Conservation (phyloP, 805 yeast genomes). For the Groenewaldozyma tartarivorans region DNA sequence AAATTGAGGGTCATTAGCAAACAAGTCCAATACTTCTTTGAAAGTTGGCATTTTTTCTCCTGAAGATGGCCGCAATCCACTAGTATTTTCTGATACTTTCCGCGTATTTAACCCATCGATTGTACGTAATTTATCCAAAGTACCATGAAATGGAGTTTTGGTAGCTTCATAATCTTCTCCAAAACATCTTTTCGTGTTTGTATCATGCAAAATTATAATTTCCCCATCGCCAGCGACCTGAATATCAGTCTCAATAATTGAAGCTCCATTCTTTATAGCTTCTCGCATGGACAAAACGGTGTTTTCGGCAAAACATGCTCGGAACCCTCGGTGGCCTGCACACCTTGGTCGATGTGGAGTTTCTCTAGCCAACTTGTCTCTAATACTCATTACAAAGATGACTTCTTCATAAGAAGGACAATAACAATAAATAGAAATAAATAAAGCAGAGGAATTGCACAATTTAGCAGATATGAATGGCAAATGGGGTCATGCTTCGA, state of each 20-base stretch:
- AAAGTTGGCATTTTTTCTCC: constrained; percentile 31
- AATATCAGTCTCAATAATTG: constrained; percentile 45
- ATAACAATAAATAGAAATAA: too few relatives aligned
- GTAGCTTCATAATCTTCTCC: constrained; percentile 31
- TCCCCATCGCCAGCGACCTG: constrained; percentile 46
- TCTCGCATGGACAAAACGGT: constrained; percentile 16
- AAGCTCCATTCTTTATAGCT: constrained; percentile 30
- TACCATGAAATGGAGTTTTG: constrained; percentile 29
- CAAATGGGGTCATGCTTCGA: too few relatives aligned
- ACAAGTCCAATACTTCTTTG: constrained; percentile 33
- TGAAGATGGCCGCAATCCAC: neutral
- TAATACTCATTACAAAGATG: too few relatives aligned
- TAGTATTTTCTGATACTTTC: neutral
- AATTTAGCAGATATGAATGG: too few relatives aligned
- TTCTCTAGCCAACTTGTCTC: neutral
- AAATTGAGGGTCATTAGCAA: constrained; percentile 26
- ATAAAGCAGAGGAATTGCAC: too few relatives aligned
- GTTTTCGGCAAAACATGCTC: constrained; percentile 23
- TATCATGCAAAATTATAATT: constrained; percentile 47
- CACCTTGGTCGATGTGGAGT: constrained; percentile 13
- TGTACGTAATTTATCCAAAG: constrained; percentile 30
- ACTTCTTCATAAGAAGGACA: too few relatives aligned
- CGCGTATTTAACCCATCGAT: neutral
- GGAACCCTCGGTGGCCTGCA: constrained; percentile 22
- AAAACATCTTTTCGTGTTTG: constrained; percentile 41